Evolutionary conservation across 352 stramenopile species (phyloP), one percentile per base, ranked within the genome.

Genomic region (Aphanomyces cochlioides): DNA sequence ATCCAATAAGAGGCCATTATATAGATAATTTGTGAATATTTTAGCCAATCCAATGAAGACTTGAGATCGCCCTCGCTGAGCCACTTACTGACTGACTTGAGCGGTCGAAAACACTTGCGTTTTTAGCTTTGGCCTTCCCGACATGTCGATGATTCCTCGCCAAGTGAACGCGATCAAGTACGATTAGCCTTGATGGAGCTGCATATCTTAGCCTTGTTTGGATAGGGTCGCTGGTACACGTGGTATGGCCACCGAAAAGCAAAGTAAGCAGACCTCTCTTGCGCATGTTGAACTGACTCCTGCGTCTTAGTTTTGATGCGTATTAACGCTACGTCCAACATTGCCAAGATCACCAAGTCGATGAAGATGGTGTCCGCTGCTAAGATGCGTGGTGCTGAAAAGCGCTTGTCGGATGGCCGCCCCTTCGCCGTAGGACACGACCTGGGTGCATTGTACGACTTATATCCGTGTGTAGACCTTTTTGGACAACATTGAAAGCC

Each of bases 301-400:
- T 38, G 66, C 68, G 34, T 19, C 48, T 17, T 70, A 81, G 77
- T 92, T 88, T 90, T 91, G 69, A 98, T 98, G 83, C 95, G 98
- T 77, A 99, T 99, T 75, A 86, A 88, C 68, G 97, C 96, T 21
- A 99, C 97, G 40, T 98, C 97, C 74, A 99, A 99, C 89, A 99
- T 99, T 71, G 88, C 93, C 75, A 99, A 99, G 89, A 99, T 99
- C 85, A 99, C 97, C 58, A 97, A 97, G 82, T 99, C 97, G 64
- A 99, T 99, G 97, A 99, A 99, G 84, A 99, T 99, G 97, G 97
- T 99, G 79, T 99, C 96, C 69, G 97, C 97, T 53, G 96, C 97
- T 69, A 99, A 99, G 88, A 95, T 99, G 75, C 96, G 97, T 78
- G 97, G 97, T 70, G 97, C 98, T 68, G 95, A 99, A 76, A 87